Base-by-base conservation (phyloP, 2,329 filamentous ascomycete genomes). In the Blumeriella jaapii region DNA sequence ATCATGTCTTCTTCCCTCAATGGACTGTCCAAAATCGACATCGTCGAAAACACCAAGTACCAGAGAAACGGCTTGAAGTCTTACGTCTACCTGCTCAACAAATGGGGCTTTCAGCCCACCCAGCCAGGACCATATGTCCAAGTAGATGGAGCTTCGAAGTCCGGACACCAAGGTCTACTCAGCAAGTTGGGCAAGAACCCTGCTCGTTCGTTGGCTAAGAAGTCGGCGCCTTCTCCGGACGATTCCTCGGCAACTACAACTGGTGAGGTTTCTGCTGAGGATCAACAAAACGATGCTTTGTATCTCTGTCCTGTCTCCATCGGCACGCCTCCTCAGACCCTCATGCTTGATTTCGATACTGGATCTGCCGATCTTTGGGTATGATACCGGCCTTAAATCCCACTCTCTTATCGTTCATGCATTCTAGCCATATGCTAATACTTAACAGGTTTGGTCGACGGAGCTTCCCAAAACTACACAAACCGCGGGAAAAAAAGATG, bases 351-450 rank as follows among this genome's bases (percentile, higher is more conserved):
- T 50, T 82, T 83, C 42, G 79, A 84, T 53, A 82, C 78, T 24
- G 78, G 78, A 13, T 80, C 74, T 8, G 67, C 76, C 13, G 79
- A 83, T 60, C 62, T 80, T 14, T 83, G 76, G 78, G 70, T 74
- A 59, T 23, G 29, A n/a, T n/a, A n/a, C n/a, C n/a, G n/a, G n/a
- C n/a, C n/a, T n/a, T n/a, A n/a, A n/a, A n/a, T n/a, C n/a, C n/a
- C n/a, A n/a, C n/a, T n/a, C n/a, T n/a, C n/a, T n/a, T n/a, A n/a
- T n/a, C n/a, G n/a, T n/a, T n/a, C n/a, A n/a, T n/a, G n/a, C n/a
- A n/a, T n/a, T n/a, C n/a, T n/a, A n/a, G n/a, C n/a, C n/a, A n/a
- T n/a, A n/a, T n/a, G n/a, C n/a, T n/a, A n/a, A n/a, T n/a, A n/a
- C 20, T 22, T 6, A 11, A 22, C 20, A 11, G 20, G 20, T 11